Conservation (phyloP, 148 eudicot genomes). For the Rhododendron simsii region DNA sequence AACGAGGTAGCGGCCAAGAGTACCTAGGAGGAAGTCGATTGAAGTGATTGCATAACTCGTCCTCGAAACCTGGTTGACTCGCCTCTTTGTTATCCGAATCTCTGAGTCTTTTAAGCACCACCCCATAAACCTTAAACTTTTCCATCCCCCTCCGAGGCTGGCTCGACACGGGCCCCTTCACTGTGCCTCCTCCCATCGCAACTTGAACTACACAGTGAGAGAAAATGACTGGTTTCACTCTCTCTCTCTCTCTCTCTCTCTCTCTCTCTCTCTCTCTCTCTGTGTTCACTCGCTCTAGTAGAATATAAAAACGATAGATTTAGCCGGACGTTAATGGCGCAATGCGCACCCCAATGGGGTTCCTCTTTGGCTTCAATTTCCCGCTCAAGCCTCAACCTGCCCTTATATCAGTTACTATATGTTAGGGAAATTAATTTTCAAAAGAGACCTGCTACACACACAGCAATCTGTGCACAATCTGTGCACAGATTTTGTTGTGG, state of each 20-base stretch:
- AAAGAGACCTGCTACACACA: too few relatives aligned
- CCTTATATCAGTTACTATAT: neutral
- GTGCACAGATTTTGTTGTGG: too few relatives aligned
- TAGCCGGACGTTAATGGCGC: slow-evolving; percentile 10
- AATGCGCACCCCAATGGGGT: slow-evolving; percentile 23
- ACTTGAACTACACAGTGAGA: neutral
- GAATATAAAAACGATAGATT: neutral
- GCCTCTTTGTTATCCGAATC: slow-evolving; percentile 27
- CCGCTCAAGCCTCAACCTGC: neutral
- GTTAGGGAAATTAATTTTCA: neutral
- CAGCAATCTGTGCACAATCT: too few relatives aligned
- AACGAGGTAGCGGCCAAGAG: neutral
- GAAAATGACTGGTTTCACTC: neutral
- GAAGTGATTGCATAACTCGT: slow-evolving; percentile 44
- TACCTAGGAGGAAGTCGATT: slow-evolving; percentile 40
- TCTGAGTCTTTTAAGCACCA: slow-evolving; percentile 26
- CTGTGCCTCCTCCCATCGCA: slow-evolving; percentile 36
- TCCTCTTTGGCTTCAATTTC: neutral
- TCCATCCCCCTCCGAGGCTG: slow-evolving; percentile 19
- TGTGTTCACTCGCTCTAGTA: neutral
- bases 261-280: too few relatives aligned
- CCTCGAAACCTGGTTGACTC: slow-evolving; percentile 36
- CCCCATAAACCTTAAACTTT: slow-evolving; percentile 31
- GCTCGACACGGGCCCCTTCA: slow-evolving; percentile 21
- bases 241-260: neutral